Conservation (phyloP, 2,329 filamentous ascomycete genomes). For the Diaporthe australafricana region DNA sequence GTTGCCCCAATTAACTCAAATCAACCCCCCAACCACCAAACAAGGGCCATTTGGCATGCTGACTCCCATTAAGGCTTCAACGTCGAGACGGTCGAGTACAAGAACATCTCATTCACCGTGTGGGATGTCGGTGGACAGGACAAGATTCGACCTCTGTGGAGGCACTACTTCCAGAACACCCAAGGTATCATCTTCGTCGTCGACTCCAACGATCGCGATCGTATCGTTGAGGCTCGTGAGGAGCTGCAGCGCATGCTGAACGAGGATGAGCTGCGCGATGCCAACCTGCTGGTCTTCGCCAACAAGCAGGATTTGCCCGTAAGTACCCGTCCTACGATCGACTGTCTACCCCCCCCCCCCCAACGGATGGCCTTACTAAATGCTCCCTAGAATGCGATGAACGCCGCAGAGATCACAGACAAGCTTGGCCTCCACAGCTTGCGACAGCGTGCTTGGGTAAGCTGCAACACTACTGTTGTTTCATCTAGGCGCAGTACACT, state of each 20-base stretch:
- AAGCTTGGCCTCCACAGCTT: slow-evolving; percentile 99
- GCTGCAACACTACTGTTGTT: slow-evolving; percentile 51
- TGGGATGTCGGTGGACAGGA: slow-evolving; percentile 99
- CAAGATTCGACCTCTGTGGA: slow-evolving; percentile 99
- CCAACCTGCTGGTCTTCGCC: slow-evolving; percentile 95
- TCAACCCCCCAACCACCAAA: background rate
- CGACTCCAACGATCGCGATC: slow-evolving; percentile 98
- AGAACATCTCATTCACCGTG: slow-evolving; percentile 99
- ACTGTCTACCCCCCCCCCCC: background rate
- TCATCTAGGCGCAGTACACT: background rate
- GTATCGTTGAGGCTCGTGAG: slow-evolving; percentile 95
- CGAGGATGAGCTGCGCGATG: slow-evolving; percentile 98
- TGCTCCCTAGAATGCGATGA: slow-evolving; percentile 89
- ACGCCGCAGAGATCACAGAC: slow-evolving; percentile 99
- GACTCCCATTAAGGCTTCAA: slow-evolving; percentile 80
- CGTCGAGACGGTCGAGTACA: slow-evolving; percentile 99
- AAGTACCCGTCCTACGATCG: slow-evolving; percentile 52
- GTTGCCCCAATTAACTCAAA: slow-evolving; percentile 43
- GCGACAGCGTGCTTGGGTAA: slow-evolving; percentile 98
- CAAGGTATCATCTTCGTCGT: slow-evolving; percentile 99
- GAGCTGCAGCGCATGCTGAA: slow-evolving; percentile 99
- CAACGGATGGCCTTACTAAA: slow-evolving; percentile 42
- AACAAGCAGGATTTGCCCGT: slow-evolving; percentile 99
- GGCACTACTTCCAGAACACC: slow-evolving; percentile 99
- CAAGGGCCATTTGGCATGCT: slow-evolving; percentile 41